Evolutionary conservation across 805 yeast species (phyloP).

Genomic region (Vanderwaltozyma yarrowii): DNA sequence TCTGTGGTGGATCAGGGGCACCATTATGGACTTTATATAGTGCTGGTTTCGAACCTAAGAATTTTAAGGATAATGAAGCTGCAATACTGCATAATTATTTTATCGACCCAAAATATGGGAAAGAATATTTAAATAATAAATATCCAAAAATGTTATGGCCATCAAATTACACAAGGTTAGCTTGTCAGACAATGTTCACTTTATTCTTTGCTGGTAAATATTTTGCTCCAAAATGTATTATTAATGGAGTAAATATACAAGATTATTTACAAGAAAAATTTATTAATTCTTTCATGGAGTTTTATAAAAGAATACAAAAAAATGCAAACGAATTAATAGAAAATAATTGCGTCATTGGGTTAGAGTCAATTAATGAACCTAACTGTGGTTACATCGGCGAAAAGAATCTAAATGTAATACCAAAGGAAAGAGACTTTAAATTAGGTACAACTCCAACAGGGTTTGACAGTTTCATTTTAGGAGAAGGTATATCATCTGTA

Average conservation of each 20-base stretch:
- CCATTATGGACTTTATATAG: slow-evolving; percentile 89
- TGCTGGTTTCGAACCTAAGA: slow-evolving; percentile 73
- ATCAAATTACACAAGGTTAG: slow-evolving; percentile 70
- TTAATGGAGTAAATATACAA: slow-evolving; percentile 70
- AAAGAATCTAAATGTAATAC: slow-evolving; percentile 42
- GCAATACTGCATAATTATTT: slow-evolving; percentile 62
- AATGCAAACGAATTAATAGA: slow-evolving; percentile 37
- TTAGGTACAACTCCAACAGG: slow-evolving; percentile 80
- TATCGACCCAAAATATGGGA: slow-evolving; percentile 29
- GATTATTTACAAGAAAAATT: slow-evolving; percentile 61
- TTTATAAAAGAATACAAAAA: slow-evolving; percentile 34
- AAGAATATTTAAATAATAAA: slow-evolving; percentile 26
- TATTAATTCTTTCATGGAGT: slow-evolving; percentile 40
- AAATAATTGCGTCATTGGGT: slow-evolving; percentile 44
- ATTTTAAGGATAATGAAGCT: slow-evolving; percentile 66
- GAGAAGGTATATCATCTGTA: slow-evolving; percentile 62
- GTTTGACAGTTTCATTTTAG: slow-evolving; percentile 60
- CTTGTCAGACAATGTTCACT: slow-evolving; percentile 73
- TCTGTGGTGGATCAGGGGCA: slow-evolving; percentile 85
- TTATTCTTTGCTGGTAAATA: slow-evolving; percentile 69
- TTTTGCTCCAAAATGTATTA: slow-evolving; percentile 65
- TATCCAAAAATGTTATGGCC: slow-evolving; percentile 91
- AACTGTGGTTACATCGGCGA: slow-evolving; percentile 64
- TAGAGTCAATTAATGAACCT: slow-evolving; percentile 84
- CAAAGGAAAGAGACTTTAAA: slow-evolving; percentile 54